A percentile compares a stretch with the other conserved stretches of the same genome.
These are phyloP conservation scores for Salvia splendens DNA, from an alignment of 257 asterid genomes.

Conservation along the genomic window DNA sequence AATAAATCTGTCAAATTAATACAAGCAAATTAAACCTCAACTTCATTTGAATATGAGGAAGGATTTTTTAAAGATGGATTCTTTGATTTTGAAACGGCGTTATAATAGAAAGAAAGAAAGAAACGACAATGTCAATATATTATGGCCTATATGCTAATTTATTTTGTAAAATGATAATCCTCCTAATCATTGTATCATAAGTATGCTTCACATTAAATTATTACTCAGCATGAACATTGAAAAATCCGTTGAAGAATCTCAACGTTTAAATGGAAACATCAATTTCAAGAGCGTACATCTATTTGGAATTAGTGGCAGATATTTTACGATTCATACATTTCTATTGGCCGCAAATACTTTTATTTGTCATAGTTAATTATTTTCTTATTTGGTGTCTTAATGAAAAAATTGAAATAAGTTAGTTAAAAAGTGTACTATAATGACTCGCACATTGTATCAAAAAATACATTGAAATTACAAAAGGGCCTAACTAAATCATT, in stretches of 20 bases:
- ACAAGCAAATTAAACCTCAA: too few relatives aligned
- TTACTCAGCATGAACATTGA: neutral
- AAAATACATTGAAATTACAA: neutral
- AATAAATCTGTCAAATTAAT: too few relatives aligned
- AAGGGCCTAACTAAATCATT: neutral
- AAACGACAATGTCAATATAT: too few relatives aligned
- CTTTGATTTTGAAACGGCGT: too few relatives aligned
- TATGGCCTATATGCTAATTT: too few relatives aligned
- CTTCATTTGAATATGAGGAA: too few relatives aligned
- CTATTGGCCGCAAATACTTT: neutral
- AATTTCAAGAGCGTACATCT: constrained; percentile 8
- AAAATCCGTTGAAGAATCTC: neutral
- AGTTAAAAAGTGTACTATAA: neutral
- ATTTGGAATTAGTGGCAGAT: neutral
- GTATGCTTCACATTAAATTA: neutral
- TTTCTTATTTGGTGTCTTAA: neutral
- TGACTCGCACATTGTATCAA: neutral
- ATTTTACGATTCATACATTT: neutral
- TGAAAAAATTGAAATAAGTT: neutral
- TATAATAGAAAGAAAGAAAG: too few relatives aligned
- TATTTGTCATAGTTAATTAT: neutral
- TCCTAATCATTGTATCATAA: too few relatives aligned
- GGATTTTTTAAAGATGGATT: too few relatives aligned
- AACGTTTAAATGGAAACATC: constrained; percentile 27
- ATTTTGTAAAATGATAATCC: too few relatives aligned